These are phyloP conservation scores for Nemophila menziesii DNA, from an alignment of 257 asterid species.

Conservation along the genomic window DNA sequence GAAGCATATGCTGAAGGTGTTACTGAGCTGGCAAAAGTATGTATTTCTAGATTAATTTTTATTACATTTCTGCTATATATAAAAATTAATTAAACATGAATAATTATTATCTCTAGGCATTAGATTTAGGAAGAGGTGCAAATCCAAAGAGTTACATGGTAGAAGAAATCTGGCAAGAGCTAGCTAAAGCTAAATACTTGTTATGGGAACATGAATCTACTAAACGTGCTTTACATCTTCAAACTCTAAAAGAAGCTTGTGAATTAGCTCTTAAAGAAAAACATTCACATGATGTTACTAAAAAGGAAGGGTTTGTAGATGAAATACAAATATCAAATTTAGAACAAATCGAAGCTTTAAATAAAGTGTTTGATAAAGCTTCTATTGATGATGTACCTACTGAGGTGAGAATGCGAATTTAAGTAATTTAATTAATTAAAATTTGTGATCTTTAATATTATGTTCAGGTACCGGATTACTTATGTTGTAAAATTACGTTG, in stretches of 20 bases:
- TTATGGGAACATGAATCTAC: constrained; percentile 69
- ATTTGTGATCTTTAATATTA: too few relatives aligned
- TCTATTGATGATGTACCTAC: constrained; percentile 57
- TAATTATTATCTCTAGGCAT: constrained; percentile 33
- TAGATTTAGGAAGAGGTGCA: constrained; percentile 71
- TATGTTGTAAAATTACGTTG: constrained; percentile 73
- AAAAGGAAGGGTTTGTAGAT: constrained; percentile 44
- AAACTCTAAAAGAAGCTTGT: constrained; percentile 54
- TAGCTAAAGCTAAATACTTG: constrained; percentile 73
- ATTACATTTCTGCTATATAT: too few relatives aligned
- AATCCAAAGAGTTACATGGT: constrained; percentile 67
- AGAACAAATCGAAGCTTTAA: constrained; percentile 44
- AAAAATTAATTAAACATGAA: too few relatives aligned
- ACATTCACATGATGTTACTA: constrained; percentile 23
- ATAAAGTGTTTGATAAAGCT: constrained; percentile 43
- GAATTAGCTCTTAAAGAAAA: constrained; percentile 63
- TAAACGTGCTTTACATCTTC: constrained; percentile 61
- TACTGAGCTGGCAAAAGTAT: constrained; percentile 28
- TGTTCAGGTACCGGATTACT: constrained; percentile 76
- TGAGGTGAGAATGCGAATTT: constrained; percentile 48
- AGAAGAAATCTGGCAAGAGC: constrained; percentile 92
- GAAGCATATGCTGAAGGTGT: constrained; percentile 26
- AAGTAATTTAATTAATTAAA: too few relatives aligned
- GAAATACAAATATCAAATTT: constrained; percentile 19
- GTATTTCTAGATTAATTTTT: too few relatives aligned